Conservation (phyloP, 1,139 yeast species). For the Diutina neorugosa region DNA sequence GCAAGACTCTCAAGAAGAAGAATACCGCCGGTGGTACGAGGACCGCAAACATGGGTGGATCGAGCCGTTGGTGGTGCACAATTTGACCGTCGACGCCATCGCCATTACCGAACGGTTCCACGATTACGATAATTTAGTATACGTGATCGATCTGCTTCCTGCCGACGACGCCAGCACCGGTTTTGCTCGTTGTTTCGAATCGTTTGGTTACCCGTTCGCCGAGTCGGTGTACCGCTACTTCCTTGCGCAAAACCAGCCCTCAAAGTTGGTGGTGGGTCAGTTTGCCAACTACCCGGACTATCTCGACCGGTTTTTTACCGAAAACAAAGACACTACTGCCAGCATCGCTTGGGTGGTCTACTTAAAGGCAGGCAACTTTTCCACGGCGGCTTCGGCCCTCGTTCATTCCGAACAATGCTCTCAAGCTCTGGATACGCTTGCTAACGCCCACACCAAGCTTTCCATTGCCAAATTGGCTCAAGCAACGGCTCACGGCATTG, state of each 20-base stretch:
- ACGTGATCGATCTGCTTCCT: slow-evolving; percentile 47
- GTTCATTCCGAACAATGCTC: slow-evolving; percentile 13
- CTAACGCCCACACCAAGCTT: slow-evolving; percentile 43
- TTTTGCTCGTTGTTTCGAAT: slow-evolving; percentile 44
- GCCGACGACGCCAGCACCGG: slow-evolving; percentile 17
- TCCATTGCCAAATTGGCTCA: slow-evolving; percentile 59
- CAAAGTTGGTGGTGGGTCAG: slow-evolving; percentile 36
- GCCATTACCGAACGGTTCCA: slow-evolving; percentile 53
- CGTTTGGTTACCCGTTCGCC: slow-evolving; percentile 63
- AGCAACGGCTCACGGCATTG: slow-evolving; percentile 16
- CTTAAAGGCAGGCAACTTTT: slow-evolving; percentile 38
- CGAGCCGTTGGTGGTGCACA: slow-evolving; percentile 33
- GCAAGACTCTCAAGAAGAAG: slow-evolving; percentile 14
- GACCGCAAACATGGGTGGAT: slow-evolving; percentile 37
- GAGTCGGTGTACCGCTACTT: slow-evolving; percentile 49
- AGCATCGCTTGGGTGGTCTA: slow-evolving; percentile 68
- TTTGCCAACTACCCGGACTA: slow-evolving; percentile 42
- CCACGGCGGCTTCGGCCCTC: slow-evolving; percentile 22
- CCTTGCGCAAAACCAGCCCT: slow-evolving; percentile 39
- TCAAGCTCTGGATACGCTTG: slow-evolving; percentile 25
- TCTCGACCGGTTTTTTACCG: slow-evolving; percentile 40
- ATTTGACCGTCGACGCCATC: slow-evolving; percentile 41
- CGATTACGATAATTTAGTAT: slow-evolving; percentile 57
- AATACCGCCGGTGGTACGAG: slow-evolving; percentile 26
- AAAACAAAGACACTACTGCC: slow-evolving; percentile 35